phyloP scores from a whole-genome alignment of 306 rosid genomes.

The Carpinus viminea region DNA sequence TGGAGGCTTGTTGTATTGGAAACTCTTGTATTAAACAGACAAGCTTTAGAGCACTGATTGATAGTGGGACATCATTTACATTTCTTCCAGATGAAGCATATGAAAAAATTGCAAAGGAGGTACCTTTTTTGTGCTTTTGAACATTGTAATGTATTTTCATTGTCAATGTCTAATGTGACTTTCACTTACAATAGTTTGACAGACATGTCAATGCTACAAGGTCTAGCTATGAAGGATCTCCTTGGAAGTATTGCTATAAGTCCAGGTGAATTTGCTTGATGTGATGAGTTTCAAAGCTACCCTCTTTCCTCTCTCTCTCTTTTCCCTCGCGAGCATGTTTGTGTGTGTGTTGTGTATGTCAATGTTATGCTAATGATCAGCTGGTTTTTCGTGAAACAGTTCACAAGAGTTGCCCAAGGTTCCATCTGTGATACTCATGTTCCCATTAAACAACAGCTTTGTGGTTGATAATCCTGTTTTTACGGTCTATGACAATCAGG shows the following conservation, averaged over 20 bases:
- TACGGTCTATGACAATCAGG: slow-evolving; percentile 50
- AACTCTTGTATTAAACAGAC: slow-evolving; percentile 64
- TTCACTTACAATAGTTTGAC: slow-evolving; percentile 59
- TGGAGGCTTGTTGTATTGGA: slow-evolving; percentile 72
- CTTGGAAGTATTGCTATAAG: slow-evolving; percentile 86
- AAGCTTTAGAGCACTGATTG: slow-evolving; percentile 71
- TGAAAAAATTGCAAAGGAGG: slow-evolving; percentile 70
- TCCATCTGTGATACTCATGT: slow-evolving; percentile 70
- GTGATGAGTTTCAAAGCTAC: neutral
- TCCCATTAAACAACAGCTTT: slow-evolving; percentile 76
- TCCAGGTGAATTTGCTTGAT: slow-evolving; percentile 51
- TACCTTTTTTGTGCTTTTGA: slow-evolving; percentile 27
- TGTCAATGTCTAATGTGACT: slow-evolving; percentile 33
- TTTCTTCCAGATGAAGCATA: slow-evolving; percentile 75
- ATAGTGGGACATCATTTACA: slow-evolving; percentile 91
- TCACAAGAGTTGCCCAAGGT: slow-evolving; percentile 57
- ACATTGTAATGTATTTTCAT: slow-evolving; percentile 19
- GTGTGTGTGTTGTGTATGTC: neutral
- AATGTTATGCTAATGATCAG: slow-evolving; percentile 17
- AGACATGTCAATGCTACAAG: slow-evolving; percentile 66
- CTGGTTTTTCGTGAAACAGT: slow-evolving; percentile 36
- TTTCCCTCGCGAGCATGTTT: neutral
- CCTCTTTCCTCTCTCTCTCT: neutral
- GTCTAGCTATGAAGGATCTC: slow-evolving; percentile 52
- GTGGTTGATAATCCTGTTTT: slow-evolving; percentile 67